Percentiles rank a stretch among this genome's conserved stretches.
Conservation (phyloP, 257 asterid genomes). For the Haberlea rhodopensis region DNA sequence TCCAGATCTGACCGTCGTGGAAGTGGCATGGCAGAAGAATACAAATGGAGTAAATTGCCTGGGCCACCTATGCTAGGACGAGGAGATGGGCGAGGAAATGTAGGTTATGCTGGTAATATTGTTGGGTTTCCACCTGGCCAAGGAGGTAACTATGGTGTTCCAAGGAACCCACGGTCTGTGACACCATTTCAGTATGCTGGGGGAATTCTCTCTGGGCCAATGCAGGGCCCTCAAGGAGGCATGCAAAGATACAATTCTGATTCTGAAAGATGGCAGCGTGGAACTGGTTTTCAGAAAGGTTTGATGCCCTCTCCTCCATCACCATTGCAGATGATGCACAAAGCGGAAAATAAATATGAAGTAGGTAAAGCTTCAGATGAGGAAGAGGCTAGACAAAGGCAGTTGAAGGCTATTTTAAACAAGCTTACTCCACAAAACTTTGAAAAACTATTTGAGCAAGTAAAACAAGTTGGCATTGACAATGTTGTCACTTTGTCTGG, state of each 20-base stretch:
- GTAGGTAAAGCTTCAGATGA: slow-evolving; percentile 79
- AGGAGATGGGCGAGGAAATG: slow-evolving; percentile 52
- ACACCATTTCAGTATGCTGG: slow-evolving; percentile 46
- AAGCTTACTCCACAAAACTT: too few species aligned
- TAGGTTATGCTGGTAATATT: slow-evolving; percentile 36
- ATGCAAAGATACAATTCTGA: slow-evolving; percentile 60
- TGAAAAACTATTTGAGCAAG: slow-evolving; percentile 80
- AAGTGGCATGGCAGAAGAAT: slow-evolving; percentile 57
- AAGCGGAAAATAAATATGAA: slow-evolving; percentile 79
- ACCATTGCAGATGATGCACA: slow-evolving; percentile 66
- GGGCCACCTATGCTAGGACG: slow-evolving; percentile 54
- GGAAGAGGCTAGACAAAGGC: slow-evolving; percentile 87
- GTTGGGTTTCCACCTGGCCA: slow-evolving; percentile 56
- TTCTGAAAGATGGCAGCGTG: slow-evolving; percentile 88
- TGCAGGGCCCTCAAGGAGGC: slow-evolving; percentile 67
- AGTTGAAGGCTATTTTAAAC: slow-evolving; percentile 75
- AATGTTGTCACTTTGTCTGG: slow-evolving; percentile 62
- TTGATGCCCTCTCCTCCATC: slow-evolving; percentile 78
- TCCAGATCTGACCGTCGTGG: slow-evolving; percentile 64
- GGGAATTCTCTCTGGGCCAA: slow-evolving; percentile 63
- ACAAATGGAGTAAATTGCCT: slow-evolving; percentile 58
- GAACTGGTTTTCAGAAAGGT: too few species aligned
- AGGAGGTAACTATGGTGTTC: slow-evolving; percentile 62
- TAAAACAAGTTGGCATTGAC: slow-evolving; percentile 76
- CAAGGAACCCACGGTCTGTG: slow-evolving; percentile 58